Conservation (phyloP, 1,284 basidiomycete genomes). For the Hemileia vastatrix region DNA sequence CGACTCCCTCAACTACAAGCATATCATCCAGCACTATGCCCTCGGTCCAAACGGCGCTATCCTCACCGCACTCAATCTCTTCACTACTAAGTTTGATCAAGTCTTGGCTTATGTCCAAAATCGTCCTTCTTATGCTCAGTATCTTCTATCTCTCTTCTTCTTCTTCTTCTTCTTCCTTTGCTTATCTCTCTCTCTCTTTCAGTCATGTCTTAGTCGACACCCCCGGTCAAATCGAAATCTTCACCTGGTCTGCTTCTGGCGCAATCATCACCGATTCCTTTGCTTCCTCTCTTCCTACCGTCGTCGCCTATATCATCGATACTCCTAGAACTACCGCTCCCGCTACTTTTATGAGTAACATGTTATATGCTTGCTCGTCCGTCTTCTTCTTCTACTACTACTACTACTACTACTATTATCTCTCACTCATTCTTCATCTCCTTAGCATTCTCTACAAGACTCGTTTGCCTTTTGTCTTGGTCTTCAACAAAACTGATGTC, state of each 20-base stretch:
- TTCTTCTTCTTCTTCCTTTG: conserved; percentile 26
- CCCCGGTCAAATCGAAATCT: conserved; percentile 98
- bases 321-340: conserved; percentile 89
- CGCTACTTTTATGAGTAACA: conserved; percentile 99
- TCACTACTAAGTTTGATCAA: conserved; percentile 99
- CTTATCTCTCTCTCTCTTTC: conserved; percentile 7
- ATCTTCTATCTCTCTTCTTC: conserved; percentile 41
- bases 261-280: conserved; percentile 98
- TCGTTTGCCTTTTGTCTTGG: conserved; percentile 88
- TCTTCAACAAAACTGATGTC: conserved; percentile 98
- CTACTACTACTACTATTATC: neutral
- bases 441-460: conserved; percentile 96
- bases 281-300: conserved; percentile 81
- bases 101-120: conserved; percentile 88
- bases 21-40: conserved; percentile 99
- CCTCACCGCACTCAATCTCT: conserved; percentile 89
- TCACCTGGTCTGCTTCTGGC: conserved; percentile 98
- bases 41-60: conserved; percentile 97
- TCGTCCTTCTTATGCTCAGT: conserved; percentile 76
- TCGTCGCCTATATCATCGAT: conserved; percentile 94
- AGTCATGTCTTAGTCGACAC: conserved; percentile 94
- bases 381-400: conserved; percentile 31
- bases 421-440: conserved; percentile 14
- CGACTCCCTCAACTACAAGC: conserved; percentile 92
- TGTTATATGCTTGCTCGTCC: conserved; percentile 96